phyloP scores from a whole-genome alignment of 495 filamentous ascomycete genomes.

The Tuber calosporum region DNA sequence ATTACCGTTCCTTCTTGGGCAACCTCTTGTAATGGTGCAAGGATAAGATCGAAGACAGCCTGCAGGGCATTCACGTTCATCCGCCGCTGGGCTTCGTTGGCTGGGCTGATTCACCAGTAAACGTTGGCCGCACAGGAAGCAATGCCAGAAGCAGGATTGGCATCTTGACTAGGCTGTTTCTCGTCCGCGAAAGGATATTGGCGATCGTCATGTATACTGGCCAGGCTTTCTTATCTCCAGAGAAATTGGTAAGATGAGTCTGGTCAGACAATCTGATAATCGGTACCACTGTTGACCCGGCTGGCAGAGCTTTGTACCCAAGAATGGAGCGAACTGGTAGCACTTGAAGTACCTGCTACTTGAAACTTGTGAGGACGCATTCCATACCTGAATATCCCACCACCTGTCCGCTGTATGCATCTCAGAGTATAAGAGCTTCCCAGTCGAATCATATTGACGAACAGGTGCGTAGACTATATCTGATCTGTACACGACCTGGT shows the following conservation, averaged over 20 bases:
- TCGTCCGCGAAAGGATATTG: background rate
- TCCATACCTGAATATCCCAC: constrained; percentile 4
- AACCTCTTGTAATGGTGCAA: background rate
- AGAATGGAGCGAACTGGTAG: too few species aligned
- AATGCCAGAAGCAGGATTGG: background rate
- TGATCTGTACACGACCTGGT: background rate
- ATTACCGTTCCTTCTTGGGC: background rate
- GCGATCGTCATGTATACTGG: constrained; percentile 6
- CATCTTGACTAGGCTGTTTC: background rate
- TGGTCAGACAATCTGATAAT: constrained; percentile 17
- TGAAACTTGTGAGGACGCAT: background rate
- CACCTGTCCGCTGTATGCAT: constrained; percentile 15
- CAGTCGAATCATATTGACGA: background rate
- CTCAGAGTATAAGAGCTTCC: constrained; percentile 4
- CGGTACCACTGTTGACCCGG: constrained; percentile 9
- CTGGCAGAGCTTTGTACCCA: constrained; percentile 5
- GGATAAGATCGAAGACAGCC: too few species aligned
- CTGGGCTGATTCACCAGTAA: background rate
- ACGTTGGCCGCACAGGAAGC: background rate
- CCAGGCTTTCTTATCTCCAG: constrained; percentile 22
- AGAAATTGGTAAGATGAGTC: constrained; percentile 32
- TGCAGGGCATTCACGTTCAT: too few species aligned
- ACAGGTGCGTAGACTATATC: constrained; percentile 5
- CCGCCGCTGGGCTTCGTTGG: too few species aligned
- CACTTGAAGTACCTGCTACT: too few species aligned